A percentile compares a stretch with the other conserved stretches of the same genome.
Evolutionary conservation across 192 early-diverging fungal genomes (phyloP).

Genomic region (Coemansia sp.): DNA sequence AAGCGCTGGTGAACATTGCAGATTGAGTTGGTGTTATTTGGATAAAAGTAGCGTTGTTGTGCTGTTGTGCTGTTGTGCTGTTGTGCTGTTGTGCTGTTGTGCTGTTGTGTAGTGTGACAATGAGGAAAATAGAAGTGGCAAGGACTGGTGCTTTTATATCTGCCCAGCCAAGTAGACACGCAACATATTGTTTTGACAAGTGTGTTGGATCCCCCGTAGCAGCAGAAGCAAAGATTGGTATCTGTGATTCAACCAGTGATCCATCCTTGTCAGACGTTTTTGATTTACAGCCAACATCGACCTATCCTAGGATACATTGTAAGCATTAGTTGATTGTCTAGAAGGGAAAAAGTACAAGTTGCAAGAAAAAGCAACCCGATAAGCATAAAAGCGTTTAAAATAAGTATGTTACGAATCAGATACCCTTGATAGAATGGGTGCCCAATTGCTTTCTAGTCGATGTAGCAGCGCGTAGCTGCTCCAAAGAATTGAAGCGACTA

Average conservation of each 20-base stretch:
- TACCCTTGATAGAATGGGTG: background rate
- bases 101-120: too few species aligned
- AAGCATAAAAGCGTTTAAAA: background rate
- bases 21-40: too few species aligned
- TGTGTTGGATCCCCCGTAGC: background rate
- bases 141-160: too few species aligned
- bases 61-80: too few species aligned
- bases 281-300: too few species aligned
- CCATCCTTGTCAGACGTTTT: background rate
- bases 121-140: too few species aligned
- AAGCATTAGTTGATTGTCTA: background rate
- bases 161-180: too few species aligned
- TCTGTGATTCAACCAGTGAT: background rate
- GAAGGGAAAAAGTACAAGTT: background rate
- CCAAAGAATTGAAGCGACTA: background rate
- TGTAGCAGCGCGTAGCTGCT: constrained; percentile 12
- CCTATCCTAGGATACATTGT: too few species aligned
- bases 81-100: too few species aligned
- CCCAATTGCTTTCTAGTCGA: constrained; percentile 4
- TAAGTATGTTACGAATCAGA: background rate
- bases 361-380: background rate
- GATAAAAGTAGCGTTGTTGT: too few species aligned
- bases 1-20: too few species aligned
- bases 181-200: background rate
- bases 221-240: background rate